A percentile compares a stretch with the other conserved stretches of the same genome.
Evolutionary conservation across 1,139 yeast genomes (phyloP).

Genomic region (Pichia sp.): DNA sequence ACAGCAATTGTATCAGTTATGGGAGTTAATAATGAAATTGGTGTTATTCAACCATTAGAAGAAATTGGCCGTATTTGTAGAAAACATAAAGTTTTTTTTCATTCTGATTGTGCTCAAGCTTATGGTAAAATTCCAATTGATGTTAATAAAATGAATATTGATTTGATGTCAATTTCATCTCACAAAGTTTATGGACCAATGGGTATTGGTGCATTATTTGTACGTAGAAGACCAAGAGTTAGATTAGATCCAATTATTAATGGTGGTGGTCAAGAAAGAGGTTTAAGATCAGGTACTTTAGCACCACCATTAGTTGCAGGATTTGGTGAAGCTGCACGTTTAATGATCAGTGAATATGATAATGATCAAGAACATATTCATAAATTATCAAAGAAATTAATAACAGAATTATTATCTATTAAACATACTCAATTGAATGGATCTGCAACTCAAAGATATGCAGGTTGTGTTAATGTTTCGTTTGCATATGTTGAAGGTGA

Average conservation of each 20-base stretch:
- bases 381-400: conserved; percentile 64
- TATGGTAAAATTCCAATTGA: conserved; percentile 90
- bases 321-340: conserved; percentile 93
- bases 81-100: conserved; percentile 85
- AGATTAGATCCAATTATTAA: conserved; percentile 90
- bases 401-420: conserved; percentile 63
- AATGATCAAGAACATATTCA: conserved; percentile 68
- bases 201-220: conserved; percentile 94
- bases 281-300: conserved; percentile 91
- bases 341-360: conserved; percentile 65
- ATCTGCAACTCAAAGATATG: conserved; percentile 60
- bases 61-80: conserved; percentile 90
- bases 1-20: conserved; percentile 88
- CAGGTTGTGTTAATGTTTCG: conserved; percentile 94
- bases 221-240: conserved; percentile 97
- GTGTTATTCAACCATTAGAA: conserved; percentile 92
- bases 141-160: conserved; percentile 90
- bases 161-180: conserved; percentile 85
- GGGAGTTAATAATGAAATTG: conserved; percentile 98
- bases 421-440: conserved; percentile 92
- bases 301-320: conserved; percentile 95
- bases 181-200: conserved; percentile 98
- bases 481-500: conserved; percentile 98
- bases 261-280: conserved; percentile 99
- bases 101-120: conserved; percentile 98